Conservation (phyloP, 2,329 filamentous ascomycete genomes). For the Ophiocordyceps camponoti-saundersi region DNA sequence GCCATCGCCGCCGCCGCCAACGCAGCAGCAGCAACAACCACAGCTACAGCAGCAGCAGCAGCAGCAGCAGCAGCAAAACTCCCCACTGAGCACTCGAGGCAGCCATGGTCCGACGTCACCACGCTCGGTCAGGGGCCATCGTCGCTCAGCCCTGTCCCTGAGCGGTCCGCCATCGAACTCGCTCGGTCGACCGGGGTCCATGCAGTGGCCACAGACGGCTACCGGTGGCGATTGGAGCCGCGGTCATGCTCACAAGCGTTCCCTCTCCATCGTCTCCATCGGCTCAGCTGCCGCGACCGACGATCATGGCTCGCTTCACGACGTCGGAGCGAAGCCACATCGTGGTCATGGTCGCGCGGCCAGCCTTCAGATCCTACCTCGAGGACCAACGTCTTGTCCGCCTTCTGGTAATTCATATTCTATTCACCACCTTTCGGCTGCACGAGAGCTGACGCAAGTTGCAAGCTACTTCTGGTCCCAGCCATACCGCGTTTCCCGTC, state of each 20-base stretch:
- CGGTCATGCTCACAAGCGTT: constrained; percentile 53
- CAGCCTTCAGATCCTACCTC: constrained; percentile 53
- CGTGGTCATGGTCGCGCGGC: constrained; percentile 62
- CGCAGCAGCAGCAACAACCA: constrained; percentile 19
- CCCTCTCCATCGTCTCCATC: constrained; percentile 69
- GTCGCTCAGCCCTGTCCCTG: constrained; percentile 47
- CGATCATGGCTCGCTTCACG: constrained; percentile 25
- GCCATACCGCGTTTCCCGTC: constrained; percentile 30
- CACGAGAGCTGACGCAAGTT: constrained; percentile 1
- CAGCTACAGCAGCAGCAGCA: not conserved
- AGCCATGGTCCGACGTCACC: constrained; percentile 23
- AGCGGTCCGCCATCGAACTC: constrained; percentile 29
- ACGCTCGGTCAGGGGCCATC: constrained; percentile 37
- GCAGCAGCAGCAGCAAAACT: not conserved
- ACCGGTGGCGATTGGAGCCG: constrained; percentile 12
- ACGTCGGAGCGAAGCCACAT: constrained; percentile 23
- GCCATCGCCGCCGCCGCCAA: constrained; percentile 24
- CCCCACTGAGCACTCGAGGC: not conserved
- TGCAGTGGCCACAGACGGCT: constrained; percentile 26
- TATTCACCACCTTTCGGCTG: not conserved
- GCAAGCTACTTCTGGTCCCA: constrained; percentile 19
- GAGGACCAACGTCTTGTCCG: constrained; percentile 22
- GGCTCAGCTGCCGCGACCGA: constrained; percentile 36
- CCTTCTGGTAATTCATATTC: constrained; percentile 19
- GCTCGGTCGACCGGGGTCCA: constrained; percentile 26